phyloP scores from a whole-genome alignment of 208 protist genomes.

The Kentomonas sorsogonicus region DNA sequence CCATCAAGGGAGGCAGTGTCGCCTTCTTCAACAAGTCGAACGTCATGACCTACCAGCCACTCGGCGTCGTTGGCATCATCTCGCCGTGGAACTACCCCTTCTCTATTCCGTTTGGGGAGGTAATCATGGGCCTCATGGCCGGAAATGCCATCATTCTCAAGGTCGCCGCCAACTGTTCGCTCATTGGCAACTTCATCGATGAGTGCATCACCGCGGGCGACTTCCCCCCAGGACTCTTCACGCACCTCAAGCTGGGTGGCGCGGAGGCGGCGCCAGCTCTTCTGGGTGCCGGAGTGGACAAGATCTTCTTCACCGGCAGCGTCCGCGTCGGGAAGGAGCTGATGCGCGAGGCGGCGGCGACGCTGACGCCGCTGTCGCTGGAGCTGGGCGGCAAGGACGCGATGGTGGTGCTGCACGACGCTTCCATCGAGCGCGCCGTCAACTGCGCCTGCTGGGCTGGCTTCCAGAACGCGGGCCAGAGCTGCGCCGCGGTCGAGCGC shows the following conservation, averaged over 20 bases:
- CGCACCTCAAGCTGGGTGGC: slow-evolving; percentile 44
- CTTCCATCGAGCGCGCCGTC: slow-evolving; percentile 67
- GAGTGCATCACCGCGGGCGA: slow-evolving; percentile 47
- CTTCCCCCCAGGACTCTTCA: slow-evolving; percentile 59
- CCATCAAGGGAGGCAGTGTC: slow-evolving; percentile 40
- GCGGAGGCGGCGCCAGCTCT: slow-evolving; percentile 35
- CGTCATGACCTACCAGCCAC: slow-evolving; percentile 63
- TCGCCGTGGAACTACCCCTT: slow-evolving; percentile 89
- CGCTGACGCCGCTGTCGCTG: slow-evolving; percentile 66
- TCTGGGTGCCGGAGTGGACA: slow-evolving; percentile 45
- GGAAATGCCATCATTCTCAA: slow-evolving; percentile 78
- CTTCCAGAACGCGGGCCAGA: slow-evolving; percentile 81
- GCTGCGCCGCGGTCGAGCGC: slow-evolving; percentile 70
- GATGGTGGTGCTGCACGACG: slow-evolving; percentile 74
- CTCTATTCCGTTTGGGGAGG: slow-evolving; percentile 76
- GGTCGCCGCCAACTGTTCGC: slow-evolving; percentile 50
- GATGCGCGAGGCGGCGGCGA: slow-evolving; percentile 63
- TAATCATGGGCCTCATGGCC: slow-evolving; percentile 79
- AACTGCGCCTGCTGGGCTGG: slow-evolving; percentile 78
- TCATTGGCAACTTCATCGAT: slow-evolving; percentile 62
- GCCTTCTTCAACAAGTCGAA: slow-evolving; percentile 79
- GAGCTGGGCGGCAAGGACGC: slow-evolving; percentile 87
- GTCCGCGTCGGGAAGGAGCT: slow-evolving; percentile 72
- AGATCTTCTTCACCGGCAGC: slow-evolving; percentile 87
- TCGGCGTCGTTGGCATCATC: slow-evolving; percentile 83